Percentiles rank a stretch among this genome's conserved stretches.
phyloP scores from a whole-genome alignment of 495 filamentous ascomycete species.

The Neurospora terricola region DNA sequence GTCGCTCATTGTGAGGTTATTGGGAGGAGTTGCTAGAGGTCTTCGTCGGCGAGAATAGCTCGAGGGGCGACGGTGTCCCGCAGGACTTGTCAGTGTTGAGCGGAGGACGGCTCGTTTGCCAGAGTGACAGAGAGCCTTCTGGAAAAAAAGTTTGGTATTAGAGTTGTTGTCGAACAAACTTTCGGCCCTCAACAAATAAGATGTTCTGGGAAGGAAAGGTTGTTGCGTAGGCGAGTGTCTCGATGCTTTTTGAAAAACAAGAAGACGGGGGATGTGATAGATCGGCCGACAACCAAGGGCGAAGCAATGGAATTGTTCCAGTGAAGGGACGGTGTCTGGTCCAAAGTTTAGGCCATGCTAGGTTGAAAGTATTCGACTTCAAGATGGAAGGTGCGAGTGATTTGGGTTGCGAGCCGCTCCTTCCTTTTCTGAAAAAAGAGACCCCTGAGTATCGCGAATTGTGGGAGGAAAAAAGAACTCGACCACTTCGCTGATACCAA shows the following conservation, averaged over 20 bases:
- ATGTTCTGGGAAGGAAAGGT: background rate
- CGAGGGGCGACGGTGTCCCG: background rate
- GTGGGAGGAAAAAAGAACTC: background rate
- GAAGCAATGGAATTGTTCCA: background rate
- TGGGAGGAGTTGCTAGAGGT: background rate
- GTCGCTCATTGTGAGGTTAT: background rate
- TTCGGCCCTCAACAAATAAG: background rate
- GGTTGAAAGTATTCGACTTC: background rate
- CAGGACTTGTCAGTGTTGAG: background rate
- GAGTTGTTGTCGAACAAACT: background rate
- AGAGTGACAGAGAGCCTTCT: background rate
- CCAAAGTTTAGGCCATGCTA: background rate
- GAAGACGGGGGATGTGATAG: background rate
- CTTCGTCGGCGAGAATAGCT: background rate
- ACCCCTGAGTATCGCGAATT: background rate
- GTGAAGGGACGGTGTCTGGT: background rate
- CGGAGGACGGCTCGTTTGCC: background rate
- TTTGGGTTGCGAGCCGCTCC: background rate
- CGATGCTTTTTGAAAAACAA: background rate
- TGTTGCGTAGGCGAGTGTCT: background rate
- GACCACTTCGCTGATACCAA: background rate
- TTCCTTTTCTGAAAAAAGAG: background rate
- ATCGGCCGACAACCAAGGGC: background rate
- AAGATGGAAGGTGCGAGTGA: background rate
- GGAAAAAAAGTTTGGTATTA: background rate